phyloP scores from a whole-genome alignment of 768 basidiomycete species.

The Leucogyrophana mollusca region DNA sequence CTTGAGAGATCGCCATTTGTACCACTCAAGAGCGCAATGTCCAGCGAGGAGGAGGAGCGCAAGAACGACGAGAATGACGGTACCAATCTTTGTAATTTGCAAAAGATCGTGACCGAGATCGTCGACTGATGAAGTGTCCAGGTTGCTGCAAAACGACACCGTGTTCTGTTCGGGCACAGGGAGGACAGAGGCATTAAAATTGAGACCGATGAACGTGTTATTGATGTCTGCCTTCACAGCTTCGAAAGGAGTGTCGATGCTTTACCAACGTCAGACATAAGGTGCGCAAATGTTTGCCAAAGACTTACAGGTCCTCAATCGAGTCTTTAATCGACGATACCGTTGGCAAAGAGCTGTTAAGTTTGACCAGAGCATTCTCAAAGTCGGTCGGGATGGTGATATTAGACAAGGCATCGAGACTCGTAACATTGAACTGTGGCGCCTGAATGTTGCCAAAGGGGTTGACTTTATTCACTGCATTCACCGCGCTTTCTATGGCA shows the following conservation, averaged over 20 bases:
- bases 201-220: constrained; percentile 71
- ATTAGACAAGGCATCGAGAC: constrained; percentile 70
- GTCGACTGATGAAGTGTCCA: constrained; percentile 87
- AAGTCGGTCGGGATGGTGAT: constrained; percentile 80
- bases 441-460: constrained; percentile 67
- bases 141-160: constrained; percentile 70
- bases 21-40: constrained; percentile 83
- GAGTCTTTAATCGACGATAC: constrained; percentile 70
- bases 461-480: constrained; percentile 73
- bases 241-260: constrained; percentile 86
- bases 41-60: constrained; percentile 73
- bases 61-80: constrained; percentile 66
- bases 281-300: not conserved
- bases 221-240: constrained; percentile 87
- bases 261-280: constrained; percentile 24
- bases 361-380: constrained; percentile 63
- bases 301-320: constrained; percentile 64
- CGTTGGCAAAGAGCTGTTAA: constrained; percentile 82
- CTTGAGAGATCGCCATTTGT: constrained; percentile 77
- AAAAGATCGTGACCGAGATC: constrained; percentile 79
- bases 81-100: constrained; percentile 76
- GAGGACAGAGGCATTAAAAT: constrained; percentile 68
- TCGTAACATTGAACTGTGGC: constrained; percentile 75
- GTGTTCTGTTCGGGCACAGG: constrained; percentile 73
- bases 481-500: constrained; percentile 60